A percentile compares a stretch with the other conserved stretches of the same genome.
Conservation (phyloP, 1,284 basidiomycete genomes). For the Microbotryomycetes sp. region DNA sequence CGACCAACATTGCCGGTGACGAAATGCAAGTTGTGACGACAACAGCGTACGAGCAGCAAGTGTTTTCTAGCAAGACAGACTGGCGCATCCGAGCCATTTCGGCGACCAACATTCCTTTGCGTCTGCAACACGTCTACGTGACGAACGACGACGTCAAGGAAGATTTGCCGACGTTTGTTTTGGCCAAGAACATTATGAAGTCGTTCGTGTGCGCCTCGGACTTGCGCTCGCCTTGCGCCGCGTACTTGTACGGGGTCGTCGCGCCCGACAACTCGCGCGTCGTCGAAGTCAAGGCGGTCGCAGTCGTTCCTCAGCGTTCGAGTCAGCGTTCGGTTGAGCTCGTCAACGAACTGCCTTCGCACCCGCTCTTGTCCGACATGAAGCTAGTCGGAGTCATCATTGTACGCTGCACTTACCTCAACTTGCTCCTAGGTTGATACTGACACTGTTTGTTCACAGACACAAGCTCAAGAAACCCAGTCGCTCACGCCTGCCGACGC, state of each 20-base stretch:
- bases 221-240: conserved; percentile 91
- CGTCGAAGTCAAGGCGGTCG: conserved; percentile 96
- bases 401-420: neutral
- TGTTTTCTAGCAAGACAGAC: conserved; percentile 97
- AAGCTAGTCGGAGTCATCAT: conserved; percentile 46
- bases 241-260: conserved; percentile 83
- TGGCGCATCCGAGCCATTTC: conserved; percentile 58
- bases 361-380: conserved; percentile 43
- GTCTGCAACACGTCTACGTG: conserved; percentile 96
- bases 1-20: conserved; percentile 96
- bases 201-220: conserved; percentile 92
- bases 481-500: conserved; percentile 82
- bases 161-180: conserved; percentile 89
- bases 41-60: conserved; percentile 94
- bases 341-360: conserved; percentile 53
- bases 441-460: conserved; percentile 19
- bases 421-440: neutral
- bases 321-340: conserved; percentile 79
- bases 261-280: conserved; percentile 96
- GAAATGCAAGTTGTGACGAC: conserved; percentile 93
- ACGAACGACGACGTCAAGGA: conserved; percentile 99
- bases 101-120: conserved; percentile 89
- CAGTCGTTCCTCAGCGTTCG: conserved; percentile 92
- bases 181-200: conserved; percentile 94
- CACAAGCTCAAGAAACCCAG: conserved; percentile 43